Base-by-base conservation (phyloP, 2,329 filamentous ascomycete genomes). In the Cordyceps cateniannulata region DNA sequence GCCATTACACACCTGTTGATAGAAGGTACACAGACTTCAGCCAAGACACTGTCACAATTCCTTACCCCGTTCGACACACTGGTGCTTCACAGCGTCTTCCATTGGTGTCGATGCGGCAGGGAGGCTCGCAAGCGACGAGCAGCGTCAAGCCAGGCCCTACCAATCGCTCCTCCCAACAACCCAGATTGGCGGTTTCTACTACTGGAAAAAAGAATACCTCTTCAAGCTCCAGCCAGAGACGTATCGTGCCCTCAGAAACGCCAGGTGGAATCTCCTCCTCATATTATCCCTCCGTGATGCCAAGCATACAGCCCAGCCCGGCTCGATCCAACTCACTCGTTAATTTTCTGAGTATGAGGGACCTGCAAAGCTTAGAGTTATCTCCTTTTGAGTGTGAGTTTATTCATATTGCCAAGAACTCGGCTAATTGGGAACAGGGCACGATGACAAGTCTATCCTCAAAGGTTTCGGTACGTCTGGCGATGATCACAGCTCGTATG, bases 311-410 rank as follows among this genome's bases (percentile, higher is more conserved):
- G 38, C 66, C 72, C 8, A 76, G 72, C 52, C 71, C 70, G 9
- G 65, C 62, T 24, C 64, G 64, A 16, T 70, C 72, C 8, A 65
- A 64, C 22, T 60, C 63, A 5, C 66, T 69, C 32, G 53, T 69
- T 27, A 69, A 72, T 59, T 65, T 64, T 54, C 65, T 75, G 14
- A 70, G 68, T 14, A 61, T 66, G 10, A 65, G 69, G 59, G 73
- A 75, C 27, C 62, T 76, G 1, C 66, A 76, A 49, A 72, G 65
- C 9, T 68, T 76, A 47, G 68, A 74, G 38, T 59, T 74, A 22
- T 73, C 71, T 3, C 72, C 74, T 20, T 72, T 75, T 47, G 67
- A 64, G 38, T 71, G 75, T 73, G 55, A 62, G 72, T 63, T 22
- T 8, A 25, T 6, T 1, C 7, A 8, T 14, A 32, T 9, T 6